These are phyloP conservation scores for Xenoacremonium recifei DNA, from an alignment of 2,329 filamentous ascomycete genomes.

Conservation along the genomic window DNA sequence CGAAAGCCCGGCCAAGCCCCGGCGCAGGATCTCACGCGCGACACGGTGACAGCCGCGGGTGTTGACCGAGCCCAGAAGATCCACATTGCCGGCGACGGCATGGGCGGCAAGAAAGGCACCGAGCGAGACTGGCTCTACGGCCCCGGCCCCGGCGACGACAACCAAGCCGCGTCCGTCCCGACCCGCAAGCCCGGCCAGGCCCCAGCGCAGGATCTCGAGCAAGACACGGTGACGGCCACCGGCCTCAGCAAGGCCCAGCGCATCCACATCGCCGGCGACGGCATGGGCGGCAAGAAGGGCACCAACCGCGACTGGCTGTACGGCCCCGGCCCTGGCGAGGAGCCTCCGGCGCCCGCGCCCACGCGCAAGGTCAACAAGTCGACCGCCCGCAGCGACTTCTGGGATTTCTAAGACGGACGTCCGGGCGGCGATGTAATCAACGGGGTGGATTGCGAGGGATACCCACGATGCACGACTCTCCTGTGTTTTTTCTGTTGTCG, in stretches of 20 bases:
- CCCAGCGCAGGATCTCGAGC: background rate
- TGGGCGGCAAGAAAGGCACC: slow-evolving; percentile 57
- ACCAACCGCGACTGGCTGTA: slow-evolving; percentile 54
- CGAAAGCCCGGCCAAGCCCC: slow-evolving; percentile 14
- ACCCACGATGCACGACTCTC: slow-evolving; percentile 7
- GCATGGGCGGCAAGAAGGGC: slow-evolving; percentile 59
- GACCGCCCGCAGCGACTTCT: slow-evolving; percentile 41
- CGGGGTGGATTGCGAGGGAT: slow-evolving; percentile 8
- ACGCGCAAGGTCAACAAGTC: slow-evolving; percentile 29
- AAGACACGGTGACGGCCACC: slow-evolving; percentile 1
- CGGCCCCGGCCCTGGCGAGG: slow-evolving; percentile 24
- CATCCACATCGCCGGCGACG: slow-evolving; percentile 51
- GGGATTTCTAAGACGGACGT: slow-evolving; percentile 42
- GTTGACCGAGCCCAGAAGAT: slow-evolving; percentile 8
- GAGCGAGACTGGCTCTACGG: slow-evolving; percentile 55
- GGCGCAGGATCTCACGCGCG: background rate
- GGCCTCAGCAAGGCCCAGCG: slow-evolving; percentile 1
- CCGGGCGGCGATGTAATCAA: slow-evolving; percentile 5
- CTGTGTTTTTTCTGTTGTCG: slow-evolving; percentile 9
- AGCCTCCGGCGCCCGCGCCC: slow-evolving; percentile 19
- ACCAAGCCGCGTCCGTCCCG: slow-evolving; percentile 21
- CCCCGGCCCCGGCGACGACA: slow-evolving; percentile 6
- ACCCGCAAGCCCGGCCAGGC: slow-evolving; percentile 31
- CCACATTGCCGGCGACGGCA: slow-evolving; percentile 57
- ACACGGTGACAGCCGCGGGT: background rate